Evolutionary conservation across 129 eudicot genomes (phyloP).

Genomic region (Chrysanthemum lavandulifolium): DNA sequence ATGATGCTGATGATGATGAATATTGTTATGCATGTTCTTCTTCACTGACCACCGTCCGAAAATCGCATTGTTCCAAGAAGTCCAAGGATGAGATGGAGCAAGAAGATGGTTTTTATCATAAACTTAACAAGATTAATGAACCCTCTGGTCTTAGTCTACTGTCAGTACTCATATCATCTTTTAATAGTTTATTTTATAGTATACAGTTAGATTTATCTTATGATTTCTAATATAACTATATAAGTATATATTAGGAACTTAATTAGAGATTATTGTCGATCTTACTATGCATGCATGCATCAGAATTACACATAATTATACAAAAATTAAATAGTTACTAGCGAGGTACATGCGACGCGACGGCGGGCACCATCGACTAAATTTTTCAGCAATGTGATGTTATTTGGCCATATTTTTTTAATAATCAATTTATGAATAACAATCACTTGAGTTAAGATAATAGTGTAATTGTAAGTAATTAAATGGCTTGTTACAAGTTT

Average conservation of each 20-base stretch:
- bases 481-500: too few species aligned
- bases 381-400: too few species aligned
- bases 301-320: too few species aligned
- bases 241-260: too few species aligned
- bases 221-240: too few species aligned
- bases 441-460: too few species aligned
- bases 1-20: background rate
- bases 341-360: too few species aligned
- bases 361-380: too few species aligned
- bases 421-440: too few species aligned
- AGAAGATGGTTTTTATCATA: slow-evolving; percentile 45
- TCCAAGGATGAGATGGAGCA: slow-evolving; percentile 18
- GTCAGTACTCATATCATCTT: slow-evolving; percentile 30
- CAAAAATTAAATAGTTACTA: background rate
- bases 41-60: background rate
- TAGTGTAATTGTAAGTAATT: too few species aligned
- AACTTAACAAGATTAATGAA: slow-evolving; percentile 44
- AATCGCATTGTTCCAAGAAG: slow-evolving; percentile 2
- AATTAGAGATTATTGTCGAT: too few species aligned
- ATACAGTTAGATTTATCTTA: background rate
- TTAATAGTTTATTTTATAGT: background rate
- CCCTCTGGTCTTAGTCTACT: slow-evolving; percentile 53
- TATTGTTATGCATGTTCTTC: background rate
- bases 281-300: background rate
- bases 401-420: too few species aligned